These are phyloP conservation scores for Fraxinus baroniana DNA, from an alignment of 305 asterid species.

Conservation along the genomic window DNA sequence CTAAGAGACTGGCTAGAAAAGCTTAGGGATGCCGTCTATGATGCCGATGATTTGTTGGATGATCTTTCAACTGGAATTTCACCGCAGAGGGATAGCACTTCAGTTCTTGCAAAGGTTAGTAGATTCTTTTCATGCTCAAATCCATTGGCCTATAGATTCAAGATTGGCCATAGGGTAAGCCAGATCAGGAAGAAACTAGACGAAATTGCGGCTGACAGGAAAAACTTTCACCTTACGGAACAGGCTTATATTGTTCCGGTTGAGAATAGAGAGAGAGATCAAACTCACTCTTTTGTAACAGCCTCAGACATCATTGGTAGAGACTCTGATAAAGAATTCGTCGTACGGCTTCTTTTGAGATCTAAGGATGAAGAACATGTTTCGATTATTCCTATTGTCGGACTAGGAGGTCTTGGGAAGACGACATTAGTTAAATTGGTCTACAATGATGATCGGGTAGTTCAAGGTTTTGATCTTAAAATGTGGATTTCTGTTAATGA, in stretches of 20 bases:
- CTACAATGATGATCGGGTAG: slow-evolving; percentile 39
- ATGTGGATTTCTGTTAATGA: slow-evolving; percentile 55
- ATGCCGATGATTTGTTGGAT: slow-evolving; percentile 46
- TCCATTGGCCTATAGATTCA: slow-evolving; percentile 33
- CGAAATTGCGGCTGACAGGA: slow-evolving; percentile 47
- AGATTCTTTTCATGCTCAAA: slow-evolving; percentile 37
- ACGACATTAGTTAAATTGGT: slow-evolving; percentile 50
- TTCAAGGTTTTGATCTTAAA: slow-evolving; percentile 34
- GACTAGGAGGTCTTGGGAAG: slow-evolving; percentile 57
- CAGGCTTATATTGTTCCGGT: slow-evolving; percentile 18
- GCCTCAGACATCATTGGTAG: slow-evolving; percentile 54
- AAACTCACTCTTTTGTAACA: slow-evolving; percentile 57
- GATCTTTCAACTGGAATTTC: slow-evolving; percentile 30
- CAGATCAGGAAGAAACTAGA: slow-evolving; percentile 36
- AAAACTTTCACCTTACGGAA: slow-evolving; percentile 46
- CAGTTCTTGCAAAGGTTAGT: slow-evolving; percentile 30
- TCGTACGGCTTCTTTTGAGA: slow-evolving; percentile 37
- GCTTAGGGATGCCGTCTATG: slow-evolving; percentile 50
- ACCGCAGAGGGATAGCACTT: slow-evolving; percentile 6
- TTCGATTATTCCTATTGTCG: slow-evolving; percentile 49
- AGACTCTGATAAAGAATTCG: slow-evolving; percentile 40
- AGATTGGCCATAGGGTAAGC: slow-evolving; percentile 32
- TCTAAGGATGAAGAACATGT: slow-evolving; percentile 30
- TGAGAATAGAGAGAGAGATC: slow-evolving; percentile 35
- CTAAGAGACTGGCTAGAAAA: slow-evolving; percentile 51